A percentile compares a stretch with the other conserved stretches of the same genome.
These are phyloP conservation scores for Monosporascus sp. DNA, from an alignment of 2,329 filamentous ascomycete genomes.

Conservation along the genomic window DNA sequence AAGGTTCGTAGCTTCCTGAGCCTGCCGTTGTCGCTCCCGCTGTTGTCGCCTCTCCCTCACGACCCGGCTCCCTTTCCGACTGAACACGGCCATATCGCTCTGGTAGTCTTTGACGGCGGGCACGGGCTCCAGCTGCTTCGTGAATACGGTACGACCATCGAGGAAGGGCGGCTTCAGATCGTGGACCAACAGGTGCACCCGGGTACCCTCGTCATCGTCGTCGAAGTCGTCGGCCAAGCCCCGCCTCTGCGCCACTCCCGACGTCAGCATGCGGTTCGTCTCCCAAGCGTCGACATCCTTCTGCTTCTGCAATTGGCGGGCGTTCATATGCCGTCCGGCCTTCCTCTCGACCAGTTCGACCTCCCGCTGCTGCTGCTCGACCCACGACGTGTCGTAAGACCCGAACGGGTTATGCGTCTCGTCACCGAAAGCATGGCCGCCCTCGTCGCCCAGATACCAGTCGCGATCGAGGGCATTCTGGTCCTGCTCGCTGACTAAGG, in stretches of 20 bases:
- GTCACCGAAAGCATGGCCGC: constrained; percentile 78
- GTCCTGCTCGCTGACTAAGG: constrained; percentile 61
- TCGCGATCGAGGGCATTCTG: constrained; percentile 76
- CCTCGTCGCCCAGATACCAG: constrained; percentile 89
- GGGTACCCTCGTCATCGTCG: constrained; percentile 83
- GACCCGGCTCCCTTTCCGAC: constrained; percentile 87
- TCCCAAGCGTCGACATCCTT: constrained; percentile 98
- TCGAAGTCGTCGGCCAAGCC: constrained; percentile 79
- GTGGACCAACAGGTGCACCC: constrained; percentile 88
- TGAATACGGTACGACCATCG: constrained; percentile 92
- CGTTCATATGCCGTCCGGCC: constrained; percentile 62
- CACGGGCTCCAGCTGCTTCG: constrained; percentile 92
- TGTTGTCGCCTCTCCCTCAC: constrained; percentile 89
- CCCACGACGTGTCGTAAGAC: constrained; percentile 67
- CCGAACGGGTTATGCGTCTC: constrained; percentile 92
- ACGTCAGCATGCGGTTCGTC: constrained; percentile 96
- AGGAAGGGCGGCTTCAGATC: constrained; percentile 92
- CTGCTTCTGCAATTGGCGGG: constrained; percentile 76
- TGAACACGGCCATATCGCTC: constrained; percentile 98
- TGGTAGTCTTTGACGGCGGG: constrained; percentile 89
- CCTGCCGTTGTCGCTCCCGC: constrained; percentile 88
- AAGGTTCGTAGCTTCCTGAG: constrained; percentile 89
- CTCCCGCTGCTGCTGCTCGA: constrained; percentile 65
- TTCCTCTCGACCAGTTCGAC: constrained; percentile 75
- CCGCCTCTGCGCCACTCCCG: constrained; percentile 85